Conservation (phyloP, 805 yeast genomes). For the Candida germanica region DNA sequence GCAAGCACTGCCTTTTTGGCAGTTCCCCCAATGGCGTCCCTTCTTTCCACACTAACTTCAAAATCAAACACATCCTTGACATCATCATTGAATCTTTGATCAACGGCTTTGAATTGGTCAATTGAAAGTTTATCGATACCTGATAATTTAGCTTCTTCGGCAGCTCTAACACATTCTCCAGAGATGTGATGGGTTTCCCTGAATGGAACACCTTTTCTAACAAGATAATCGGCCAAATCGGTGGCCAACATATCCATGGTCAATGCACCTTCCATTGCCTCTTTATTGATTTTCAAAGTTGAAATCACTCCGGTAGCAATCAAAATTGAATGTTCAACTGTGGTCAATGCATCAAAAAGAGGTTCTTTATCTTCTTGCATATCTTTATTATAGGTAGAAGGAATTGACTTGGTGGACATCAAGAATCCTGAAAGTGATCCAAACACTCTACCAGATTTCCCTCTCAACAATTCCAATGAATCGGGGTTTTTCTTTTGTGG, state of each 20-base stretch:
- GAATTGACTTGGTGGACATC: conserved; percentile 96
- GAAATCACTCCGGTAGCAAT: conserved; percentile 97
- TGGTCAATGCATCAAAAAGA: conserved; percentile 82
- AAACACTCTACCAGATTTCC: conserved; percentile 95
- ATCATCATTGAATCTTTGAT: conserved; percentile 74
- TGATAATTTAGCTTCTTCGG: conserved; percentile 71
- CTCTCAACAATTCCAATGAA: conserved; percentile 89
- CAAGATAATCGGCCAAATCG: conserved; percentile 95
- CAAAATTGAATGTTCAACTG: conserved; percentile 89
- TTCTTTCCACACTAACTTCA: conserved; percentile 92
- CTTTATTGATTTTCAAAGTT: conserved; percentile 69
- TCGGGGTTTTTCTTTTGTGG: conserved; percentile 99
- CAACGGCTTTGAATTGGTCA: conserved; percentile 77
- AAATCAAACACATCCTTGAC: conserved; percentile 85
- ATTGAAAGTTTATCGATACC: conserved; percentile 85
- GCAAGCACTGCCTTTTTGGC: conserved; percentile 84
- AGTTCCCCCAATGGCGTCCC: conserved; percentile 96
- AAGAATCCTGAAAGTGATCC: conserved; percentile 94
- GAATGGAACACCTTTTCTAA: conserved; percentile 97
- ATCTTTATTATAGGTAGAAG: conserved; percentile 96
- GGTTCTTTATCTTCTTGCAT: conserved; percentile 99
- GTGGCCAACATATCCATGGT: conserved; percentile 99
- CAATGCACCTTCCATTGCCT: conserved; percentile 79
- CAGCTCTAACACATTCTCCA: conserved; percentile 92
- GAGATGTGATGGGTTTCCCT: conserved; percentile 99